Percentiles rank a stretch among this genome's conserved stretches.
phyloP scores from a whole-genome alignment of 2,329 filamentous ascomycete species.

The Xylariaceae sp. region DNA sequence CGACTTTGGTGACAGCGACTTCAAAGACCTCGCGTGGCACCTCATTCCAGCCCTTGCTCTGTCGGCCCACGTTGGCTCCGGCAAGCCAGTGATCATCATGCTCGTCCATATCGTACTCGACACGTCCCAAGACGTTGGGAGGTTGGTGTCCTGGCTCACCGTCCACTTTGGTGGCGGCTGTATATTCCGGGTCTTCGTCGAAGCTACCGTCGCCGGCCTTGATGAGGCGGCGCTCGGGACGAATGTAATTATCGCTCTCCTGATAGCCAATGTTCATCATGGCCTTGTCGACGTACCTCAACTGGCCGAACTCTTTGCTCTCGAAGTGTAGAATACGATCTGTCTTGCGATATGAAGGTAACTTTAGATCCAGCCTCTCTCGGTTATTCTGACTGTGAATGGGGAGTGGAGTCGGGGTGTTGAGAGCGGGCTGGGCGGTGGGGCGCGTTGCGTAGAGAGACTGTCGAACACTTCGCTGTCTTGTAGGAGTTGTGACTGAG shows the following conservation, averaged over 20 bases:
- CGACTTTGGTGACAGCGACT: conserved; percentile 97
- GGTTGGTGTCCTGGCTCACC: conserved; percentile 48
- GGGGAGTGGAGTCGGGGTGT: conserved; percentile 66
- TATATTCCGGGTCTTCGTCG: conserved; percentile 57
- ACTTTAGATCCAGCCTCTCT: conserved; percentile 74
- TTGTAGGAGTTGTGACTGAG: conserved; percentile 37
- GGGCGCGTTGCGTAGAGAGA: conserved; percentile 53
- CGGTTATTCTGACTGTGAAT: conserved; percentile 76
- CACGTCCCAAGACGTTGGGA: conserved; percentile 65
- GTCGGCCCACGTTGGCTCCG: conserved; percentile 74
- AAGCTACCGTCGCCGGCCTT: conserved; percentile 59
- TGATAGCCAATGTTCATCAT: conserved; percentile 97
- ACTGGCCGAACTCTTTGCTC: conserved; percentile 78
- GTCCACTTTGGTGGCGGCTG: conserved; percentile 49
- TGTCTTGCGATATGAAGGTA: conserved; percentile 72
- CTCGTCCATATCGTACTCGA: conserved; percentile 99
- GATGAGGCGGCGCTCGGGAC: conserved; percentile 70
- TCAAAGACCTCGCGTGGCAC: conserved; percentile 95
- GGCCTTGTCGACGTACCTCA: conserved; percentile 89
- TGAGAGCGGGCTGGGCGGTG: conserved; percentile 46
- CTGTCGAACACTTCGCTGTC: conserved; percentile 45
- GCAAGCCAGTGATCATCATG: conserved; percentile 97
- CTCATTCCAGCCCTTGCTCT: conserved; percentile 69
- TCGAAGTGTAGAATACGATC: conserved; percentile 79
- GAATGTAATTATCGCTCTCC: conserved; percentile 84